These are phyloP conservation scores for Phylloporus scabripes DNA, from an alignment of 768 basidiomycete species.

Conservation along the genomic window DNA sequence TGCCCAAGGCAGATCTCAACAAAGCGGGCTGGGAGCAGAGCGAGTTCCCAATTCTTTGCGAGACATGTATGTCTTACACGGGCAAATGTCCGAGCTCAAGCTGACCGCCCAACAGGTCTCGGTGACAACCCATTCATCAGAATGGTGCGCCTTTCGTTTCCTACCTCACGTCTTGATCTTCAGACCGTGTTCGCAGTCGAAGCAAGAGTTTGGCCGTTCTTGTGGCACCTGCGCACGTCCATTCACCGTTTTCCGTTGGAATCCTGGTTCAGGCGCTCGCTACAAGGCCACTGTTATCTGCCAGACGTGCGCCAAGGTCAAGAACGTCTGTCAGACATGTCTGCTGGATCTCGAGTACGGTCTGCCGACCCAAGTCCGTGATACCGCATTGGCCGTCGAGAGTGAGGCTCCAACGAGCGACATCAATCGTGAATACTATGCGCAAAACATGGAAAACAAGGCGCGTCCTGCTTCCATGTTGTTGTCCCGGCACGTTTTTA, in stretches of 20 bases:
- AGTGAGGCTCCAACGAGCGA: constrained; percentile 93
- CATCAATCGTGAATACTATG: constrained; percentile 93
- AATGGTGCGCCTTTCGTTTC: constrained; percentile 57
- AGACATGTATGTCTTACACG: constrained; percentile 61
- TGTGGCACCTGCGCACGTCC: constrained; percentile 98
- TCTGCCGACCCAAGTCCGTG: constrained; percentile 93
- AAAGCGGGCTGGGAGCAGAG: constrained; percentile 93
- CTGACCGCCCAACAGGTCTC: constrained; percentile 47
- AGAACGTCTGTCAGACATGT: constrained; percentile 97
- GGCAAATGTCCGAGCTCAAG: not conserved
- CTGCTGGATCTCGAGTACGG: constrained; percentile 94
- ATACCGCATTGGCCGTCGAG: constrained; percentile 83
- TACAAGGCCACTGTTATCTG: constrained; percentile 97
- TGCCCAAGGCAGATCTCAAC: constrained; percentile 91
- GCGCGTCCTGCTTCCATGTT: constrained; percentile 31
- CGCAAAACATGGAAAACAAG: constrained; percentile 86
- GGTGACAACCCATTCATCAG: constrained; percentile 90
- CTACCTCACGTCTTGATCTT: not conserved
- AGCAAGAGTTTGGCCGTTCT: constrained; percentile 92
- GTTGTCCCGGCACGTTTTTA: not conserved
- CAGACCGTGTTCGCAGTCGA: constrained; percentile 65
- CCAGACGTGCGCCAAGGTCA: constrained; percentile 94
- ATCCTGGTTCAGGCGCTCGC: constrained; percentile 87
- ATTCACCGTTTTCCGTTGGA: constrained; percentile 98
- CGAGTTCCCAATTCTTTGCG: constrained; percentile 91